Base-by-base conservation (phyloP, 768 basidiomycete species). In the Coprinopsis cinerea region DNA sequence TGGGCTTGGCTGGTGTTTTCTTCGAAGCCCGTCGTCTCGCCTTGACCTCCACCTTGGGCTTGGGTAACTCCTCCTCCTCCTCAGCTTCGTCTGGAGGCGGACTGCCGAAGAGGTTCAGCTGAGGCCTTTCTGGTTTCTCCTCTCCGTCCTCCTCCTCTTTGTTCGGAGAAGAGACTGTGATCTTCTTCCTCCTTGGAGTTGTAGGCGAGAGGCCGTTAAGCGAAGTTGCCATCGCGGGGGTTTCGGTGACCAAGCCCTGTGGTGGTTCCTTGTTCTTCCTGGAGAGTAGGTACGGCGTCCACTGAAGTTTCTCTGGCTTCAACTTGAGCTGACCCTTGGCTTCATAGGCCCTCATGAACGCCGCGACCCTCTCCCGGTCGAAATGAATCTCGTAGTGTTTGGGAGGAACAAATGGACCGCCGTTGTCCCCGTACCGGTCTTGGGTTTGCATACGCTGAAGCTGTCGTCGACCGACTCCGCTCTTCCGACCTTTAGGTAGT, bases 201-300 rank as follows among this genome's bases (percentile, higher is more conserved):
- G 30, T 9, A 39, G n/a, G n/a, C 7, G 47, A 22, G 9, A 27
- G 18, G 2, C 44, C 40, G 18, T 55, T 52, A 36, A 39, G 5
- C 23, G 10, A 10, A 15, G 22, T 22, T 17, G 30, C 54, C 44
- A 53, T 40, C 22, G 27, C 52, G 14, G 27, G 45, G 18, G 52
- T 56, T 53, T 58, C 61, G 49, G 43, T 53, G 52, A 30, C 44
- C 43, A 18, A 20, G 41, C 56, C 53, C 54, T 49, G 45, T 20
- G 18, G 24, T 23, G 23, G 41, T 53, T 59, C 60, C 64, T 63
- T 37, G 60, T 44, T 58, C 40, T 54, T 61, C 57, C 78, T 71
- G 4, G 83, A 73, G 37, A 92, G 66, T 32, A 96, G 69, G 66
- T 95, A 98, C 23, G 95, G 95, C 54, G 85, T 94, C 89, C 95